Evolutionary conservation across 441 rosid species (phyloP), one percentile per base, ranked within the genome.

Genomic region (Arabidopsis lyrata): DNA sequence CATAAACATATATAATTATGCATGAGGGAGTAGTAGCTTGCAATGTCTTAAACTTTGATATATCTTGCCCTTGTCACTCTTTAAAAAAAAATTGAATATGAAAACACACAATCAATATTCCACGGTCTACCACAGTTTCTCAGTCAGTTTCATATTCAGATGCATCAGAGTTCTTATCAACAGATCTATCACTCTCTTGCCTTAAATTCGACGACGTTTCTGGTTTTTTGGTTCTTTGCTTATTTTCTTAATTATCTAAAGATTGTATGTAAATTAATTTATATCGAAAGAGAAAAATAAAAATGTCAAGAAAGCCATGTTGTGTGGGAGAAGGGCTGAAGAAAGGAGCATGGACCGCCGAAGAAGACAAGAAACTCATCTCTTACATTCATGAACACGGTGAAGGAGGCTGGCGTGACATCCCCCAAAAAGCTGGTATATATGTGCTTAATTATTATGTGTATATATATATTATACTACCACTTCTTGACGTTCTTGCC

Each of bases 331-430:
- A 52, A 18, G 88, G 83, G 6, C 41, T 83, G 42, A 85, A 81
- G 81, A 85, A 76, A 74, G 88, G 88, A 14, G 80, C 83, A 22
- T 85, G 88, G 86, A 75, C 68, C 27, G 3, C 32, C n/a, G 78
- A 68, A 9, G 78, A 75, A 52, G 88, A 85, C 58, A 78, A 77
- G 78, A 85, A 79, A 58, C 86, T 85, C 66, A 54, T 77, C 6
- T 67, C 79, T 24, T 83, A 78, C 75, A 81, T 85, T 47, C 57
- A 83, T 45, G 64, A 81, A 34, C 77, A 83, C 9, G 88, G 86
- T 50, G 83, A 83, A 72, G 86, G 86, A 27, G 78, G 82, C 27
- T 85, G 86, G 88, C 77, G 77, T 16, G 64, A 74, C 48, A 42
- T 85, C 61, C 86, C 88, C 5, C 57, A 77, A 44, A 81, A 78